Evolutionary conservation across 2,329 filamentous ascomycete genomes (phyloP).

Genomic region (Epicoccum nigrum): DNA sequence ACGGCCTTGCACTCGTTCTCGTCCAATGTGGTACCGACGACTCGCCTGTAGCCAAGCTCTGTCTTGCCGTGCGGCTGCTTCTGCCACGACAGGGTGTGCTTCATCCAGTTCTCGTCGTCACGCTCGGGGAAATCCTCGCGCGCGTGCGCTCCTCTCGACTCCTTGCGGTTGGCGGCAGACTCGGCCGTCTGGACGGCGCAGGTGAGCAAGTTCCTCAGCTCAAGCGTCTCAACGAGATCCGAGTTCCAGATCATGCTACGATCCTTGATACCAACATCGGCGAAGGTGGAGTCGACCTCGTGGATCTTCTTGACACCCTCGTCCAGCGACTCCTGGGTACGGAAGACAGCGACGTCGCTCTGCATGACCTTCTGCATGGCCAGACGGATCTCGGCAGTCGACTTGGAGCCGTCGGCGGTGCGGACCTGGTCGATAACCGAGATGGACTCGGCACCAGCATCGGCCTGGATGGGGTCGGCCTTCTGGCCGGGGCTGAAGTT

Average conservation of each 20-base stretch:
- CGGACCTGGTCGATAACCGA: constrained; percentile 83
- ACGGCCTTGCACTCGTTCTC: constrained; percentile 96
- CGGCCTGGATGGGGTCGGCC: constrained; percentile 78
- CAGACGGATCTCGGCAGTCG: constrained; percentile 84
- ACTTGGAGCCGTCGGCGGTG: constrained; percentile 82
- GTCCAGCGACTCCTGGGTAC: constrained; percentile 90
- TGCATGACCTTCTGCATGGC: constrained; percentile 99
- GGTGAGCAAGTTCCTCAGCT: constrained; percentile 92
- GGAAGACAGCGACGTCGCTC: constrained; percentile 94
- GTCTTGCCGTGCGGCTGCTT: constrained; percentile 87
- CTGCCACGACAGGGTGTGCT: constrained; percentile 97
- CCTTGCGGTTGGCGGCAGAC: constrained; percentile 90
- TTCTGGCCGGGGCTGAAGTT: constrained; percentile 84
- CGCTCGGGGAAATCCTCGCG: constrained; percentile 96
- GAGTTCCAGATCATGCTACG: constrained; percentile 99
- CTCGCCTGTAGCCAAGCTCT: constrained; percentile 83
- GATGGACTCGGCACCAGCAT: constrained; percentile 88
- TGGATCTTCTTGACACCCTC: constrained; percentile 89
- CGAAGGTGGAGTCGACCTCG: constrained; percentile 80
- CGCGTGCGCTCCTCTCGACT: constrained; percentile 95
- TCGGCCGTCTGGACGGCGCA: constrained; percentile 96
- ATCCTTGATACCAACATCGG: constrained; percentile 92
- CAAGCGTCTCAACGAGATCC: constrained; percentile 93
- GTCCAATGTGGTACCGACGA: constrained; percentile 83
- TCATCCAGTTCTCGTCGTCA: constrained; percentile 98